Base-by-base conservation (phyloP, 1,284 basidiomycete species). In the Schizophyllum amplum region DNA sequence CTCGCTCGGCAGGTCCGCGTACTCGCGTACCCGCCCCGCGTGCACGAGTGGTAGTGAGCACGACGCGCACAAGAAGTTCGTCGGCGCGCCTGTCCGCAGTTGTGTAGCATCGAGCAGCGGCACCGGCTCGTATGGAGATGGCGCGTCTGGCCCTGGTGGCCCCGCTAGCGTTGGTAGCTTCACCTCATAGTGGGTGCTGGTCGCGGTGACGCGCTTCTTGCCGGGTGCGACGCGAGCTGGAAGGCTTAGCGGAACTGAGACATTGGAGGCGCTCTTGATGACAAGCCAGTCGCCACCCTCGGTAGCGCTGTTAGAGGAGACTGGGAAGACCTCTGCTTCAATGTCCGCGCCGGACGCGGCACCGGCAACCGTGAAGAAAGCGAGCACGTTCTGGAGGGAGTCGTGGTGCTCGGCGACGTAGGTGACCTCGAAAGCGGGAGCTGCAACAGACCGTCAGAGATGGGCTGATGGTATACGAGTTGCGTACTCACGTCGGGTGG, bases 1-100 rank as follows among this genome's bases (percentile, higher is more conserved):
- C 67, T 97, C 93, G 1, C 91, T 94, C 1, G 95, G 95, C 5
- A 99, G 75, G 65, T 97, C 94, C 53, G 85, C 81, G 69, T 91
- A 97, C 25, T 67, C 69, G 7, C 62, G 62, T 17, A 82, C 68
- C 49, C 72, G 74, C 6, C 77, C 69, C 0, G 76, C 70, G 26
- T 84, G 79, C 17, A 90, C 76, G 21, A 90, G 69, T 20, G 86
- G 85, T n/a, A 90, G 73, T 1, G 87, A 89, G 65, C 91, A 93
- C 1, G 82, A 88, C 9, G 81, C 74, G 65, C 87, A 92, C 9
- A 80, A 77, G 69, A 88, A 90, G 7, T 77, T 78, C 1, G 81
- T 79, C 0, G 87, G 85, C 1, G 70, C 72, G 24, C 78, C 67
- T 0, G 72, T 62, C 1, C 71, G 62, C 17, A 93, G 76, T 59